Evolutionary conservation across 257 asterid genomes (phyloP), one percentile per base, ranked within the genome.

Genomic region (Phtheirospermum japonicum): DNA sequence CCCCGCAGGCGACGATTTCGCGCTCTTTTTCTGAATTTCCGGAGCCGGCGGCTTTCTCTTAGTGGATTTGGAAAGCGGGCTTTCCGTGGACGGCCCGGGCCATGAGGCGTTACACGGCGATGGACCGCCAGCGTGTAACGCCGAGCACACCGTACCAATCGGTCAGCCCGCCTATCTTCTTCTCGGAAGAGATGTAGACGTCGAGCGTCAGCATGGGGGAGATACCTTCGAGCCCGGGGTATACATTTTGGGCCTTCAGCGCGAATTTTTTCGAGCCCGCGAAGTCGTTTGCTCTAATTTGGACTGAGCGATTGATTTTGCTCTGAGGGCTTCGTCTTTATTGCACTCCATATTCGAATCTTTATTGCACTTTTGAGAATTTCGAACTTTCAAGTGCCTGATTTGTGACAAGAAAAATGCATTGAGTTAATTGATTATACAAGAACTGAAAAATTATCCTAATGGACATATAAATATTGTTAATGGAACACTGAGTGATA

Each of bases 101-200:
- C 55, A 92, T 63, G 10, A 72, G 75, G 63, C 77, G 19, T 80
- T 12, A 40, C 59, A 19, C 11, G 43, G 42, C 13, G 72, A 50
- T 37, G 69, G 59, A 23, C 68, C 64, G 20, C 68, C 67, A 23
- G 28, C 28, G 3, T 23, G 28, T 23, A 3, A 80, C 87, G 9
- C 80, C 80, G 31, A 90, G 89, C 51, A 90, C 83, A 18, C 78
- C 76, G 49, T 90, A 90, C 95, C 95, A 87, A 55, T 90, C 90
- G 34, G 80, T 82, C 76, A 82, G 89, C 30, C 87, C 89, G 9
- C 63, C 55, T 23, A 77, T 53, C 72, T 76, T 85, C 33, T 74
- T 87, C 67, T 73, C 90, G 7, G 87, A 85, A 49, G 90, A 67
- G 19, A 75, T 43, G 61, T 85, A 75, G 16, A 87, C 87, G 49